Conservation (phyloP, 2,329 filamentous ascomycete species). For the Pseudocercospora musae region DNA sequence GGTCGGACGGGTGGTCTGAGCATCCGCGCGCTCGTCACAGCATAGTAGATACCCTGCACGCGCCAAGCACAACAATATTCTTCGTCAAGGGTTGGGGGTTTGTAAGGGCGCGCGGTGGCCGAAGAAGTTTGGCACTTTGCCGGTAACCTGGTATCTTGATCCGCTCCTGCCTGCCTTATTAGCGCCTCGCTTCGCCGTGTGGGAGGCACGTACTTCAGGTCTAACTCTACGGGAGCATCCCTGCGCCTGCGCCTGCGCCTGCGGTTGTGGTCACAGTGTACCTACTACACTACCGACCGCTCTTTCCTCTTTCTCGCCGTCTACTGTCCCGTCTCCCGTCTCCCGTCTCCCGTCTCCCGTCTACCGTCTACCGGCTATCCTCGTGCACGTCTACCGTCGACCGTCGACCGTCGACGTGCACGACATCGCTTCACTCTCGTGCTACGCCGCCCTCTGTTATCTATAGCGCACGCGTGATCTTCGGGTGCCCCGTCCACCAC, state of each 20-base stretch:
- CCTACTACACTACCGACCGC: too few species aligned
- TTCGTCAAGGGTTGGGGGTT: too few species aligned
- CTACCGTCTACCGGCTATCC: too few species aligned
- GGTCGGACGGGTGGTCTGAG: neutral
- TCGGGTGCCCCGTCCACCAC: constrained; percentile 20
- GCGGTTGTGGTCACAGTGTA: constrained; percentile 13
- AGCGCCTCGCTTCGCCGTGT: constrained; percentile 20
- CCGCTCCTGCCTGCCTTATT: constrained; percentile 22
- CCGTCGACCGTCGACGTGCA: constrained; percentile 22
- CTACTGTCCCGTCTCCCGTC: too few species aligned
- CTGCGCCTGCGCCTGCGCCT: too few species aligned
- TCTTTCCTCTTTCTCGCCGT: constrained; percentile 20
- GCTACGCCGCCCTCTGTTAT: constrained; percentile 14
- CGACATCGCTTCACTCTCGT: constrained; percentile 17
- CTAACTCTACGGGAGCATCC: constrained; percentile 19
- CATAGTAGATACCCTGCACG: neutral
- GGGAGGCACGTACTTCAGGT: too few species aligned
- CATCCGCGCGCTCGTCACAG: neutral
- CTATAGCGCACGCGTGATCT: constrained; percentile 21
- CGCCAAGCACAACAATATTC: neutral
- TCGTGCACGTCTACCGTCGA: too few species aligned
- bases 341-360: too few species aligned
- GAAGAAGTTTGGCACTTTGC: too few species aligned
- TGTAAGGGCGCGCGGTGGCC: too few species aligned
- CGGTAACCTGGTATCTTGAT: constrained; percentile 25